Conservation (phyloP, 2,329 filamentous ascomycete genomes). For the Thelonectria olida region DNA sequence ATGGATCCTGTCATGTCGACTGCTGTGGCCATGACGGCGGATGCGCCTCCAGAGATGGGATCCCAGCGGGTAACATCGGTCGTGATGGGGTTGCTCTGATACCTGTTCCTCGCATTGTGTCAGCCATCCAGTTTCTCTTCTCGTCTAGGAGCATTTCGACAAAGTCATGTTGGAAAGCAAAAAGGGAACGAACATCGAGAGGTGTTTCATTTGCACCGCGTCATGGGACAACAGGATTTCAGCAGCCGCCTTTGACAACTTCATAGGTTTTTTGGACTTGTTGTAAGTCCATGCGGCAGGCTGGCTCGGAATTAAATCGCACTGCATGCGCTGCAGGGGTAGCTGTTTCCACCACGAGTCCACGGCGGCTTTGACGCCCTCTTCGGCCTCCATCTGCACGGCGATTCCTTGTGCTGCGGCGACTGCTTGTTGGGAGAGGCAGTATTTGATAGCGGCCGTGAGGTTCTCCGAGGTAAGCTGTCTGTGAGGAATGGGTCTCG, state of each 20-base stretch:
- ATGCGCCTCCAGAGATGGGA: conserved; percentile 19
- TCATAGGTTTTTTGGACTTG: conserved; percentile 8
- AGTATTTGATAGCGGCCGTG: conserved; percentile 20
- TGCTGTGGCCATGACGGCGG: not conserved
- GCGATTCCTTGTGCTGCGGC: conserved; percentile 16
- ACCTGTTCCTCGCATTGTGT: no score
- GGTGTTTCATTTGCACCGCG: no score
- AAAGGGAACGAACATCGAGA: no score
- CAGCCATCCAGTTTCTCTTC: no score
- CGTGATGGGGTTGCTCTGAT: not conserved
- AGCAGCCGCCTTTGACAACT: conserved; percentile 27
- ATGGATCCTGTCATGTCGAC: conserved; percentile 10
- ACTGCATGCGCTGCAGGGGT: conserved; percentile 27
- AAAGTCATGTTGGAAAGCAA: no score
- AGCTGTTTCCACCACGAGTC: conserved; percentile 34
- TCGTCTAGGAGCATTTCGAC: conserved; percentile 20
- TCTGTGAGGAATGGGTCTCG: conserved; percentile 23
- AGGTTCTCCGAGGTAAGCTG: conserved; percentile 18
- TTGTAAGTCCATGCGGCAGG: conserved; percentile 24
- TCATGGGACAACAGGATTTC: no score
- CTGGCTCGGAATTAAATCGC: conserved; percentile 18
- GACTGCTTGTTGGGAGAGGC: conserved; percentile 16
- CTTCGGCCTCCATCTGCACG: conserved; percentile 25
- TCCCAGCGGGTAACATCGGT: conserved; percentile 30
- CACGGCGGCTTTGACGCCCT: conserved; percentile 27